A percentile compares a stretch with the other conserved stretches of the same genome.
Conservation (phyloP, 345 rosid species). For the Eucalyptus cloeziana region DNA sequence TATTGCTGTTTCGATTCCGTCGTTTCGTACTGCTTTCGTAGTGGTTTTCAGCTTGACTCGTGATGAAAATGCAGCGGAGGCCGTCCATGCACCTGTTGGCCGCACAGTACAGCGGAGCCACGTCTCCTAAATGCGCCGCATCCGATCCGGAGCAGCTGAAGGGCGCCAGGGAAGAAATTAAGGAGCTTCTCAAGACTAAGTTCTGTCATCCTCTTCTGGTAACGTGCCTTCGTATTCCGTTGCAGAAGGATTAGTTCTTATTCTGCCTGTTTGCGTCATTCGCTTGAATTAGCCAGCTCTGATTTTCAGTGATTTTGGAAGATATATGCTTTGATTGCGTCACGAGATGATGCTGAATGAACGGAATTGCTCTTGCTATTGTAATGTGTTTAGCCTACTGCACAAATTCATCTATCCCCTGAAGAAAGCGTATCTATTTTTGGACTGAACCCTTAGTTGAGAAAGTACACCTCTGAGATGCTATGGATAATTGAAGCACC, state of each 20-base stretch:
- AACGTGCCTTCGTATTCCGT: not conserved
- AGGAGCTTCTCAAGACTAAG: constrained; percentile 60
- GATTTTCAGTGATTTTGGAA: not conserved
- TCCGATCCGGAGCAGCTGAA: constrained; percentile 72
- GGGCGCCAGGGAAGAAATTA: constrained; percentile 85
- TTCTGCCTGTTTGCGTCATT: not conserved
- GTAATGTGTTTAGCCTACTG: not conserved
- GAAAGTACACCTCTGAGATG: not conserved
- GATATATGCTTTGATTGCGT: not conserved
- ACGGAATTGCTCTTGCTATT: not conserved
- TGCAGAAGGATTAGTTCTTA: not conserved
- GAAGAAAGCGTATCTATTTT: not conserved
- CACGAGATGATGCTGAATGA: not conserved
- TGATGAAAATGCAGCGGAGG: constrained; percentile 15
- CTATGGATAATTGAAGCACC: not conserved
- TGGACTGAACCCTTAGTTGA: not conserved
- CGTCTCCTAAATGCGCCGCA: constrained; percentile 45
- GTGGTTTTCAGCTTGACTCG: not conserved
- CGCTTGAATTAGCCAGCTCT: not conserved
- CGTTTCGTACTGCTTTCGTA: not conserved
- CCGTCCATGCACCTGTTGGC: constrained; percentile 10
- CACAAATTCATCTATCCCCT: not conserved
- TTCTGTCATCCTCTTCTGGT: constrained; percentile 88
- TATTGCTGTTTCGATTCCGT: not conserved
- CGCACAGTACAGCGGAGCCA: constrained; percentile 11